Conservation (phyloP, 805 yeast genomes). For the Sungouiozyma intestinalis region DNA sequence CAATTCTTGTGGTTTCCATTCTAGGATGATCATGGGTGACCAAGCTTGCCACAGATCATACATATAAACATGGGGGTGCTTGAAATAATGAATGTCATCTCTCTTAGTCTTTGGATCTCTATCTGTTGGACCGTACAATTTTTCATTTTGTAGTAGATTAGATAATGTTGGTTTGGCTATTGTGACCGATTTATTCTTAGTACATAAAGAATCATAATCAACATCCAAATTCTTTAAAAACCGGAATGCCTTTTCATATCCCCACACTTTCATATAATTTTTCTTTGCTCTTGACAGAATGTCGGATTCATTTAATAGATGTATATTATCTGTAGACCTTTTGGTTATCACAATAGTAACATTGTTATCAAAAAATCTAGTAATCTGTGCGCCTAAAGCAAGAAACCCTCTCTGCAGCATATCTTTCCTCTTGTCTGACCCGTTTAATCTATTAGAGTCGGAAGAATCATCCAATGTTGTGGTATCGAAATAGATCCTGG, state of each 20-base stretch:
- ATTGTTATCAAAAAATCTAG: slow-evolving; percentile 46
- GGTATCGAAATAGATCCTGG: slow-evolving; percentile 52
- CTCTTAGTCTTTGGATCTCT: slow-evolving; percentile 78
- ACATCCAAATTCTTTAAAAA: slow-evolving; percentile 60
- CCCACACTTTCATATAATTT: slow-evolving; percentile 73
- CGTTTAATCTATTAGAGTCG: slow-evolving; percentile 11
- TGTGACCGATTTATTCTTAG: slow-evolving; percentile 14
- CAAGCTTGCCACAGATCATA: slow-evolving; percentile 71
- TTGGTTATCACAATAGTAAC: slow-evolving; percentile 74
- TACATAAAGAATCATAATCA: slow-evolving; percentile 21
- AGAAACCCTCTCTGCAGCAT: slow-evolving; percentile 25
- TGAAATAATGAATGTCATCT: slow-evolving; percentile 77
- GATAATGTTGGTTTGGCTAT: slow-evolving; percentile 35
- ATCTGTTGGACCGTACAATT: slow-evolving; percentile 76
- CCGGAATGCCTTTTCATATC: slow-evolving; percentile 71
- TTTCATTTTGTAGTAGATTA: slow-evolving; percentile 71
- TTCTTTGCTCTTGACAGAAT: slow-evolving; percentile 52
- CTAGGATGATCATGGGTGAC: slow-evolving; percentile 73
- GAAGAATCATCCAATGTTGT: slow-evolving; percentile 26
- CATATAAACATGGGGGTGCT: slow-evolving; percentile 61
- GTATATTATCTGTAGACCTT: slow-evolving; percentile 36
- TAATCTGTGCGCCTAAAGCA: slow-evolving; percentile 45
- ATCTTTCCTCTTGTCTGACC: slow-evolving; percentile 21
- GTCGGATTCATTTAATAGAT: slow-evolving; percentile 42
- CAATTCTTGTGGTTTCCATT: slow-evolving; percentile 48